phyloP scores from a whole-genome alignment of 768 basidiomycete genomes.

The Hypholoma sublateritium region DNA sequence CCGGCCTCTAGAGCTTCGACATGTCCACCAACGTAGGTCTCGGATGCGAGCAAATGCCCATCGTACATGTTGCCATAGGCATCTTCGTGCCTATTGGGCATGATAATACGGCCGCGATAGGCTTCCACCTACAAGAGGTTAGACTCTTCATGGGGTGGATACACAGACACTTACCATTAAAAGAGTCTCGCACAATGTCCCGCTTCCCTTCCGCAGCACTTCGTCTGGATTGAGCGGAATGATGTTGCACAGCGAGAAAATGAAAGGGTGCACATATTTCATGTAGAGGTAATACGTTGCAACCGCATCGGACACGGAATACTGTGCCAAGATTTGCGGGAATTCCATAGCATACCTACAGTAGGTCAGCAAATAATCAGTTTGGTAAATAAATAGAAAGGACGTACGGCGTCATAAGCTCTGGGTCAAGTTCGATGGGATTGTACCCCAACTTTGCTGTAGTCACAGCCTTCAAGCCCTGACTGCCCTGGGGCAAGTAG shows the following conservation, averaged over 20 bases:
- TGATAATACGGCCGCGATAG: slow-evolving; percentile 86
- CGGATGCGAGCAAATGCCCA: slow-evolving; percentile 93
- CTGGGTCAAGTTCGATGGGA: slow-evolving; percentile 96
- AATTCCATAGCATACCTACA: slow-evolving; percentile 92
- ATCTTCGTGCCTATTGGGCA: slow-evolving; percentile 98
- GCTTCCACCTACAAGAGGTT: slow-evolving; percentile 79
- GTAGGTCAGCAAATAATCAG: neutral
- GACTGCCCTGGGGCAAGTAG: slow-evolving; percentile 96
- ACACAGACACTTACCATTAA: slow-evolving; percentile 71
- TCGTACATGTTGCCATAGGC: slow-evolving; percentile 90
- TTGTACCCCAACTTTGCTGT: slow-evolving; percentile 95
- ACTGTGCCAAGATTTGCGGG: slow-evolving; percentile 91
- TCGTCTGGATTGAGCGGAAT: slow-evolving; percentile 97
- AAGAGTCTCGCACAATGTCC: slow-evolving; percentile 95
- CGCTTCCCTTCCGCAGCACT: slow-evolving; percentile 92
- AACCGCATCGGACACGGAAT: slow-evolving; percentile 99
- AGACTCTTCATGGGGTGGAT: no score
- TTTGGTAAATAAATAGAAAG: neutral
- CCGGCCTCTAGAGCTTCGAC: slow-evolving; percentile 98
- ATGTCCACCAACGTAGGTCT: slow-evolving; percentile 98
- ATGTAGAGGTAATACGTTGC: slow-evolving; percentile 99
- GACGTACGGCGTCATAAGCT: slow-evolving; percentile 97
- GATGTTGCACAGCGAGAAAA: slow-evolving; percentile 98
- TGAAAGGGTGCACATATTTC: slow-evolving; percentile 99
- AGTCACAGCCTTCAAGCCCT: slow-evolving; percentile 97